phyloP scores from a whole-genome alignment of 148 eudicot genomes.

The Polygonum maritimum region DNA sequence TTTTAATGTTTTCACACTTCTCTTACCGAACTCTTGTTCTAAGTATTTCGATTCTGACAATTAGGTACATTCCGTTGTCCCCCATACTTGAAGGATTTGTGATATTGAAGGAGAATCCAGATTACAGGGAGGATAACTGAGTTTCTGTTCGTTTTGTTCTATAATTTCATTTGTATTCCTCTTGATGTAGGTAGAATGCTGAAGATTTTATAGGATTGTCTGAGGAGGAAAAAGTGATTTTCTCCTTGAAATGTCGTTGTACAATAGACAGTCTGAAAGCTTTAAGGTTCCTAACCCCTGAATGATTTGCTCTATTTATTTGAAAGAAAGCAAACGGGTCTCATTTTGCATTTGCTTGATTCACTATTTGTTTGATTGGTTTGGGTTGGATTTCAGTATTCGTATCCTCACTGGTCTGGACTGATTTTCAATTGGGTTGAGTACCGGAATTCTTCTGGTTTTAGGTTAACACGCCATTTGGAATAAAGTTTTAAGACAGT shows the following conservation, averaged over 20 bases:
- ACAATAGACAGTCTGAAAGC: background rate
- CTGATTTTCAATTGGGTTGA: background rate
- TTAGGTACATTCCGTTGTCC: constrained; percentile 83
- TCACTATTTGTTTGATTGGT: background rate
- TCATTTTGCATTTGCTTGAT: no score
- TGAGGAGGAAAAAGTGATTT: background rate
- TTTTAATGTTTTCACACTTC: background rate
- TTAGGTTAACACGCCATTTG: no score
- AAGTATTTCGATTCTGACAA: background rate
- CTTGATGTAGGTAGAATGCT: background rate
- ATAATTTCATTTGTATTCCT: background rate
- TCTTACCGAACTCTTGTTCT: background rate
- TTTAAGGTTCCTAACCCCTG: background rate
- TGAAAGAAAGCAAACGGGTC: background rate
- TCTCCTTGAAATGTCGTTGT: background rate
- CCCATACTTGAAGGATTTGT: constrained; percentile 90
- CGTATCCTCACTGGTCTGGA: background rate
- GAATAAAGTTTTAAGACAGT: no score
- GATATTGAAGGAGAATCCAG: constrained; percentile 88
- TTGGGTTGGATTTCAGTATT: background rate
- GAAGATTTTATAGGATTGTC: background rate
- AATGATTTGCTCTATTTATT: background rate
- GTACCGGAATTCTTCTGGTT: no score
- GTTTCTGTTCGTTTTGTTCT: background rate
- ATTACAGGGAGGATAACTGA: constrained; percentile 59